Evolutionary conservation across 176 grass and related monocot species (phyloP).

Genomic region (Urochloa ruziziensis): DNA sequence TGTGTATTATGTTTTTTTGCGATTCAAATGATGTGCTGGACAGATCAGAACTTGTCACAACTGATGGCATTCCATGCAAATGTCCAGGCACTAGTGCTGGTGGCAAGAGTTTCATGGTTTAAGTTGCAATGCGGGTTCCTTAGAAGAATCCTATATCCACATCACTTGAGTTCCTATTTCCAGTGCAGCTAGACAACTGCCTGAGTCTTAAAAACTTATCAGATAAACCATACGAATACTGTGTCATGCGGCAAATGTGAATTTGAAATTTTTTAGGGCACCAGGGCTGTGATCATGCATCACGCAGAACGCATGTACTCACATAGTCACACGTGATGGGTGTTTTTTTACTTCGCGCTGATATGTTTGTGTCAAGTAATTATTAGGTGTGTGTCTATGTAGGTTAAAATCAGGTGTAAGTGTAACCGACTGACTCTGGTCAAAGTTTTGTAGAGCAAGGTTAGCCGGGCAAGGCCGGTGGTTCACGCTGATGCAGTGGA

Average conservation of each 20-base stretch:
- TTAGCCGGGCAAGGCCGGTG: slow-evolving; percentile 1
- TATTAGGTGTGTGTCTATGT: neutral
- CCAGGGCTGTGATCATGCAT: neutral
- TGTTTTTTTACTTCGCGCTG: neutral
- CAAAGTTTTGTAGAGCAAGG: neutral
- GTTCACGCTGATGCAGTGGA: slow-evolving; percentile 32
- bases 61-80: neutral
- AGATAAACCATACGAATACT: too few species aligned
- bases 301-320: neutral
- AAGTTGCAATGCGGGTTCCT: neutral
- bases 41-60: neutral
- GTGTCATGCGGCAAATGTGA: too few species aligned
- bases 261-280: too few species aligned
- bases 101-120: neutral
- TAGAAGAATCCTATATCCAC: neutral
- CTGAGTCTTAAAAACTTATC: too few species aligned
- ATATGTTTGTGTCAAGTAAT: neutral
- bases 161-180: neutral
- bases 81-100: neutral
- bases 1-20: neutral
- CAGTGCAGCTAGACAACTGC: too few species aligned
- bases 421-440: neutral
- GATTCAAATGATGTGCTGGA: neutral
- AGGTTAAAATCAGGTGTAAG: neutral
- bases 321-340: neutral